These are phyloP conservation scores for Fusarium avenaceum DNA, from an alignment of 2,329 filamentous ascomycete species.

Conservation along the genomic window DNA sequence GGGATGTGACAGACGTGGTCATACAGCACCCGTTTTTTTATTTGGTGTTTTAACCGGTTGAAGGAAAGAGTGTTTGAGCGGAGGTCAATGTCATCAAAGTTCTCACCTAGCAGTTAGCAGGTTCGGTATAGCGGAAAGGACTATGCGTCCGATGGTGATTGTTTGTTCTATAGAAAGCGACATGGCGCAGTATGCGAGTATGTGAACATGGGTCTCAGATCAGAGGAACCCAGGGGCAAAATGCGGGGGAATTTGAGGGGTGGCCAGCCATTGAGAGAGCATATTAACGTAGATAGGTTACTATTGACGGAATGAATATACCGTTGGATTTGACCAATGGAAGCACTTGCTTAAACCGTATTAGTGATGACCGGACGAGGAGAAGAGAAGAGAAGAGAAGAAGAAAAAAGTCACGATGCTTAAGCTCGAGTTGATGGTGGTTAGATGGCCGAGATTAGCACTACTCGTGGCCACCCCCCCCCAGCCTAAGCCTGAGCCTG, in stretches of 20 bases:
- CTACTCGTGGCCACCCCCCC: slow-evolving; percentile 15
- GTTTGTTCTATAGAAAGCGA: slow-evolving; percentile 33
- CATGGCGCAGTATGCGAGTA: slow-evolving; percentile 22
- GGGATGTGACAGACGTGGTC: slow-evolving; percentile 28
- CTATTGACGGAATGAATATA: slow-evolving; percentile 24
- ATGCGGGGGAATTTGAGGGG: slow-evolving; percentile 38
- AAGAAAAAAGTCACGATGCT: slow-evolving; percentile 47
- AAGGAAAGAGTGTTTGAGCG: background rate
- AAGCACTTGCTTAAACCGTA: slow-evolving; percentile 24
- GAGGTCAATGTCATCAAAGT: slow-evolving; percentile 9
- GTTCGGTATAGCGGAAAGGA: slow-evolving; percentile 11
- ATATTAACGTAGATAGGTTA: background rate
- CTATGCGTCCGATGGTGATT: slow-evolving; percentile 15
- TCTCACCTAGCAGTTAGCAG: slow-evolving; percentile 14
- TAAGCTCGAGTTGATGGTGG: slow-evolving; percentile 29
- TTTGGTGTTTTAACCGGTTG: slow-evolving; percentile 25
- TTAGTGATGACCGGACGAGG: slow-evolving; percentile 28
- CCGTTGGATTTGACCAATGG: slow-evolving; percentile 38
- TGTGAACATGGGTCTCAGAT: slow-evolving; percentile 12
- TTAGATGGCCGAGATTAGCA: slow-evolving; percentile 24
- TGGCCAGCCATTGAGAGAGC: slow-evolving; percentile 8
- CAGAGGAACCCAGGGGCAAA: slow-evolving; percentile 23
- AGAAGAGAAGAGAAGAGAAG: slow-evolving; percentile 22
- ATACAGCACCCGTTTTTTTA: slow-evolving; percentile 29
- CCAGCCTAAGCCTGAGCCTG: slow-evolving; percentile 15